These are phyloP conservation scores for Scenedesmus sp. DNA, from an alignment of 163 green algal species.

Conservation along the genomic window DNA sequence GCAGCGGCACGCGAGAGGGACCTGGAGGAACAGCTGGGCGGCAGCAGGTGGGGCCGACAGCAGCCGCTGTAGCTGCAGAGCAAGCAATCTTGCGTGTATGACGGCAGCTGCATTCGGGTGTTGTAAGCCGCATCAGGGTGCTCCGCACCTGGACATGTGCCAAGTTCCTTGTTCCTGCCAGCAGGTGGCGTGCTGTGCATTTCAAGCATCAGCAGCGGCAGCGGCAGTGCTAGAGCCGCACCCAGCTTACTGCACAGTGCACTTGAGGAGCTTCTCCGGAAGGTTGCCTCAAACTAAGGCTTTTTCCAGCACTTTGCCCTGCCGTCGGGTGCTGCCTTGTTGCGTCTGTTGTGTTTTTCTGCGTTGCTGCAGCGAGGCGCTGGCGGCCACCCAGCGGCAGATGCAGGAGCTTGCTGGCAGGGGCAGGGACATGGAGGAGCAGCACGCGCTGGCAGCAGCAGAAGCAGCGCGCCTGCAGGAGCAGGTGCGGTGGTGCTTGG, in stretches of 20 bases:
- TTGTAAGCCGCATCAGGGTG: not conserved
- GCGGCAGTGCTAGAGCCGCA: too few relatives aligned
- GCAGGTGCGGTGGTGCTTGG: conserved; percentile 40
- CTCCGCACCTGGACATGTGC: too few relatives aligned
- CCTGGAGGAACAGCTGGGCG: conserved; percentile 68
- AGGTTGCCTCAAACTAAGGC: too few relatives aligned
- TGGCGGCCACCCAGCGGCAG: conserved; percentile 25
- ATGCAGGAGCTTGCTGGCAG: conserved; percentile 4
- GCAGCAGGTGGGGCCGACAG: conserved; percentile 58
- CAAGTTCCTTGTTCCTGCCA: too few relatives aligned
- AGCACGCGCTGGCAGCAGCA: conserved; percentile 56
- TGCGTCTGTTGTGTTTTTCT: not conserved
- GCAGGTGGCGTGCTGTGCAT: not conserved
- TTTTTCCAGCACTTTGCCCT: too few relatives aligned
- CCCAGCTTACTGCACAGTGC: too few relatives aligned
- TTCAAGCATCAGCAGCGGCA: not conserved
- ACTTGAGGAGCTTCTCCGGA: too few relatives aligned
- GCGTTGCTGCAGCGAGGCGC: conserved; percentile 33
- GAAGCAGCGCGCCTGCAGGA: conserved; percentile 57
- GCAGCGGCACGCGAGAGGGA: conserved; percentile 70
- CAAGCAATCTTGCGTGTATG: not conserved
- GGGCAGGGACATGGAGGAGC: conserved; percentile 60
- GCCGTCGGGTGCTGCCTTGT: not conserved
- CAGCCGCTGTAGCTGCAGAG: conserved; percentile 58
- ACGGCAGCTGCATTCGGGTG: conserved; percentile 51